Conservation (phyloP, 768 basidiomycete genomes). For the Leucocoprinus sp. region DNA sequence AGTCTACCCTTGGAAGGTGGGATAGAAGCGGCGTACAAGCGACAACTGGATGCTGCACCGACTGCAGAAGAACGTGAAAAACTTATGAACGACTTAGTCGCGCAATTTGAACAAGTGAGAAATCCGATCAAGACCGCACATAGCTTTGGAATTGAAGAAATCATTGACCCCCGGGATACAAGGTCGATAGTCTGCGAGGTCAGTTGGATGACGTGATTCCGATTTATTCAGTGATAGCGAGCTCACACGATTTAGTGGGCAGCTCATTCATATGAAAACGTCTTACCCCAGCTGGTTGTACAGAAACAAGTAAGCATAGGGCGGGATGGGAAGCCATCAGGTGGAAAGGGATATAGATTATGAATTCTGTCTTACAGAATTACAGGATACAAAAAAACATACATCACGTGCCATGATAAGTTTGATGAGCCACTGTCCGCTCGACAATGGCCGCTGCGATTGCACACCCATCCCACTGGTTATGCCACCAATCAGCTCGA, state of each 20-base stretch:
- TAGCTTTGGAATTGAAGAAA: slow-evolving; percentile 32
- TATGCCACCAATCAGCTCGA: too few species aligned
- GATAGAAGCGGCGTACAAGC: slow-evolving; percentile 34
- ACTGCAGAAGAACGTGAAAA: slow-evolving; percentile 26
- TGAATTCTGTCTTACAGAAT: too few species aligned
- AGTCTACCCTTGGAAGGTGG: slow-evolving; percentile 34
- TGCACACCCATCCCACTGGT: too few species aligned
- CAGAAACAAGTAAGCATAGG: slow-evolving; percentile 3
- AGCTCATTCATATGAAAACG: slow-evolving; percentile 23
- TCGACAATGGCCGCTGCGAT: too few species aligned
- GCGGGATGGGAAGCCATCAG: slow-evolving; percentile 17
- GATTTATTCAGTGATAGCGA: neutral
- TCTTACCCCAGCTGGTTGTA: slow-evolving; percentile 23
- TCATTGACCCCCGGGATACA: slow-evolving; percentile 33
- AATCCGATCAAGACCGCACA: slow-evolving; percentile 31
- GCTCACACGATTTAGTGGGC: slow-evolving; percentile 23
- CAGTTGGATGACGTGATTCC: slow-evolving; percentile 6
- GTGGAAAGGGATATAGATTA: slow-evolving; percentile 22
- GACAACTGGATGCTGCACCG: slow-evolving; percentile 24
- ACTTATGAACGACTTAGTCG: slow-evolving; percentile 26
- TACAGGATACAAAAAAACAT: too few species aligned
- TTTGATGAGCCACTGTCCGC: too few species aligned
- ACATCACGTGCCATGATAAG: too few species aligned
- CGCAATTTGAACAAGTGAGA: slow-evolving; percentile 28
- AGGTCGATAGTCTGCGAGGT: slow-evolving; percentile 30